These are phyloP conservation scores for Tephrocybe sp. DNA, from an alignment of 768 basidiomycete genomes.

Conservation along the genomic window DNA sequence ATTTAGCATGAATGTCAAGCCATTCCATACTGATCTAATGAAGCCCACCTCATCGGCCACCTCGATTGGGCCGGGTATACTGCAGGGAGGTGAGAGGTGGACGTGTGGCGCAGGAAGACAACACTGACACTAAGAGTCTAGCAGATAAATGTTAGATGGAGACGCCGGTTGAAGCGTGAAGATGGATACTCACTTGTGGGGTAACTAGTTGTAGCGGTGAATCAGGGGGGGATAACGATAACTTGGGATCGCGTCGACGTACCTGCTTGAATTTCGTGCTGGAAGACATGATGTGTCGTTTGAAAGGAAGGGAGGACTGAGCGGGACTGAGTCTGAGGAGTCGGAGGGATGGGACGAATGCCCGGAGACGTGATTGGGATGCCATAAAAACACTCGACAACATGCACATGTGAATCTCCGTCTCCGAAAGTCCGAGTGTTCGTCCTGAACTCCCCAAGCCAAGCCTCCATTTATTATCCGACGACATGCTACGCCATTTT, in stretches of 20 bases:
- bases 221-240: background rate
- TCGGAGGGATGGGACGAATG: conserved; percentile 15
- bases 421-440: background rate
- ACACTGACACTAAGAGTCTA: conserved; percentile 53
- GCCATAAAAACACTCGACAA: conserved; percentile 18
- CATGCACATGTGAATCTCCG: conserved; percentile 15
- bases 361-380: conserved; percentile 13
- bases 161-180: conserved; percentile 24
- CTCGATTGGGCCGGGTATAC: conserved; percentile 67
- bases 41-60: conserved; percentile 44
- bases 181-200: conserved; percentile 37
- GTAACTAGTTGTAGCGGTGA: conserved; percentile 21
- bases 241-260: conserved; percentile 1
- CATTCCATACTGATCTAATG: background rate
- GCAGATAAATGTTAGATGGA: conserved; percentile 12
- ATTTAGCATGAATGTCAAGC: background rate
- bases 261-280: conserved; percentile 32
- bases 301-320: background rate
- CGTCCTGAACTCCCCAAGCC: background rate
- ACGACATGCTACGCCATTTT: background rate
- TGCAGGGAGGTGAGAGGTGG: conserved; percentile 23
- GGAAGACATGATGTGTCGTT: conserved; percentile 21
- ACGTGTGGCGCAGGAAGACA: background rate
- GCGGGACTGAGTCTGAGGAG: conserved; percentile 10
- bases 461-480: background rate